Evolutionary conservation across 306 rosid species (phyloP).

Genomic region (Comarum palustre): DNA sequence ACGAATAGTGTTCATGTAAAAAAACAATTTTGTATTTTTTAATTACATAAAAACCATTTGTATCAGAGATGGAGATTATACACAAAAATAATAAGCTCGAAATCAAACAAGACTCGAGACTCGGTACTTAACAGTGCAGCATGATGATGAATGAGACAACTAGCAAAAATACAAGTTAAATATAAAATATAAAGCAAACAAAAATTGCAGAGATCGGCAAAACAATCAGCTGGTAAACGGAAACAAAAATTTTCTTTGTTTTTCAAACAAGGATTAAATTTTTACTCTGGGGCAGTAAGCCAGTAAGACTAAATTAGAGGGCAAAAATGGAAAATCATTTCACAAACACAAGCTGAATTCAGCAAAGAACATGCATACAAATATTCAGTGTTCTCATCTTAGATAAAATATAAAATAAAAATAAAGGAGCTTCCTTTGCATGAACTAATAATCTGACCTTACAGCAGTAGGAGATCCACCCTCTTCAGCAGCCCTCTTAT

Average conservation of each 20-base stretch:
- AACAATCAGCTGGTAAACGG: background rate
- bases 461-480: conserved; percentile 53
- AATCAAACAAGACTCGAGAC: background rate
- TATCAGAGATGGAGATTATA: background rate
- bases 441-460: conserved; percentile 35
- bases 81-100: background rate
- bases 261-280: background rate
- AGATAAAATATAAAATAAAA: background rate
- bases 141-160: background rate
- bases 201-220: background rate
- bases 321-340: background rate
- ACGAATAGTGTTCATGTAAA: background rate
- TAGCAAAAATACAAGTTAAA: background rate
- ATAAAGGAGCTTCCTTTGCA: background rate
- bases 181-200: background rate
- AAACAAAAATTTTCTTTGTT: background rate
- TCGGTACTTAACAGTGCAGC: background rate
- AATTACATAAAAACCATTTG: background rate
- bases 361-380: background rate
- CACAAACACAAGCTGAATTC: background rate
- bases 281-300: background rate
- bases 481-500: conserved; percentile 64
- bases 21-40: background rate
- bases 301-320: background rate
- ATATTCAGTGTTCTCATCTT: background rate